phyloP scores from a whole-genome alignment of 768 basidiomycete species.

The Mycena amicta region DNA sequence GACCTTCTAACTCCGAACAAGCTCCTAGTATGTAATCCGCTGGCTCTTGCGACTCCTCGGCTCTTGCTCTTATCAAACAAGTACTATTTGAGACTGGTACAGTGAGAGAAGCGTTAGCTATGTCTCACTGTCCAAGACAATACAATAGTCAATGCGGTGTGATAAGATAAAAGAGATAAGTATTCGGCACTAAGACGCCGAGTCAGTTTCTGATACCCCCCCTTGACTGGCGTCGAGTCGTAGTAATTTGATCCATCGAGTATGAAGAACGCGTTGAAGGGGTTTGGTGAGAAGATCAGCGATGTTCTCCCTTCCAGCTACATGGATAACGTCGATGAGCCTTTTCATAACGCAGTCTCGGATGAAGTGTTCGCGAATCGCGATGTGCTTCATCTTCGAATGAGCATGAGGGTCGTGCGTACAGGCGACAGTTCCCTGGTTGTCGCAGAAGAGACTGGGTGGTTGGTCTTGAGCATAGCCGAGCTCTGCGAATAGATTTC shows the following conservation, averaged over 20 bases:
- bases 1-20: too few species aligned
- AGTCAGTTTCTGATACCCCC: constrained; percentile 14
- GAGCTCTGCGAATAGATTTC: constrained; percentile 22
- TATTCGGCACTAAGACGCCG: too few species aligned
- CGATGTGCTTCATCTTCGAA: constrained; percentile 32
- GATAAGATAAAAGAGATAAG: too few species aligned
- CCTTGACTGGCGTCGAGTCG: constrained; percentile 16
- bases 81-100: too few species aligned
- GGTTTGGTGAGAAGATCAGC: constrained; percentile 35
- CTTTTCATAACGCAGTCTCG: constrained; percentile 15
- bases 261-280: constrained; percentile 11
- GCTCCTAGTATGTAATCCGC: too few species aligned
- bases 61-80: too few species aligned
- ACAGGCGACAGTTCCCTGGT: constrained; percentile 21
- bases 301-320: constrained; percentile 21
- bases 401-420: constrained; percentile 28
- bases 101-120: too few species aligned
- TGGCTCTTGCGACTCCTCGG: too few species aligned
- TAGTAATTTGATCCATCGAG: constrained; percentile 6
- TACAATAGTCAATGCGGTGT: too few species aligned
- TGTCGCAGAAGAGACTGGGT: constrained; percentile 15
- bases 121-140: too few species aligned
- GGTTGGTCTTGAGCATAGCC: constrained; percentile 9
- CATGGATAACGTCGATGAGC: constrained; percentile 20
- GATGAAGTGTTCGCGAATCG: constrained; percentile 31